Evolutionary conservation across 108 stramenopile species (phyloP).

Genomic region (Cyclotella baltica): DNA sequence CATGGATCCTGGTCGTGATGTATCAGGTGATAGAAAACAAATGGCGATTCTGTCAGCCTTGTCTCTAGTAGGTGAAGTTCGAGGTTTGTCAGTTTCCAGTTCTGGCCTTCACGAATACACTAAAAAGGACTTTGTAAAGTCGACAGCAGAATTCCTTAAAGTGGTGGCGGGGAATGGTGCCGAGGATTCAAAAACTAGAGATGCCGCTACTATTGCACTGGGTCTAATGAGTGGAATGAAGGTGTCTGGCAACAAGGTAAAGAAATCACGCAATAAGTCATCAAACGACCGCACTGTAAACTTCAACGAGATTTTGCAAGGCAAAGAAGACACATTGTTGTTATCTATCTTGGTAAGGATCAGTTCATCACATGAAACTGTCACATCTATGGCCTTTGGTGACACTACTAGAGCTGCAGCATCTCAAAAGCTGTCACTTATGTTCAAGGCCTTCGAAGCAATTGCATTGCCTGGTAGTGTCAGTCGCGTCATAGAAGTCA

Average conservation of each 20-base stretch:
- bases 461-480: conserved; percentile 38
- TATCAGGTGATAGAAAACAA: conserved; percentile 29
- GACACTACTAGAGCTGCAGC: background rate
- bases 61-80: conserved; percentile 35
- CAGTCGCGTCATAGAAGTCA: conserved; percentile 39
- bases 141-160: conserved; percentile 13
- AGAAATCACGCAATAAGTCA: conserved; percentile 8
- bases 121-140: conserved; percentile 29
- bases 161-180: conserved; percentile 20
- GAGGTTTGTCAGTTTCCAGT: conserved; percentile 25
- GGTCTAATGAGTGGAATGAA: conserved; percentile 49
- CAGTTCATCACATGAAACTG: conserved; percentile 17
- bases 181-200: conserved; percentile 29
- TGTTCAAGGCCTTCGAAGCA: conserved; percentile 24
- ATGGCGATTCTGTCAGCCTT: conserved; percentile 26
- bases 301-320: conserved; percentile 26
- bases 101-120: conserved; percentile 14
- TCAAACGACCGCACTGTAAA: conserved; percentile 3
- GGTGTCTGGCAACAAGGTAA: conserved; percentile 1
- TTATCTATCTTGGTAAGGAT: conserved; percentile 47
- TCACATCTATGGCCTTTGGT: background rate
- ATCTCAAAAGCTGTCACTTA: conserved; percentile 16
- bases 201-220: conserved; percentile 31
- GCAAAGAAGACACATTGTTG: conserved; percentile 46
- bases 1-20: background rate